Conservation (phyloP, 2,329 filamentous ascomycete genomes). For the Botryotinia calthae region DNA sequence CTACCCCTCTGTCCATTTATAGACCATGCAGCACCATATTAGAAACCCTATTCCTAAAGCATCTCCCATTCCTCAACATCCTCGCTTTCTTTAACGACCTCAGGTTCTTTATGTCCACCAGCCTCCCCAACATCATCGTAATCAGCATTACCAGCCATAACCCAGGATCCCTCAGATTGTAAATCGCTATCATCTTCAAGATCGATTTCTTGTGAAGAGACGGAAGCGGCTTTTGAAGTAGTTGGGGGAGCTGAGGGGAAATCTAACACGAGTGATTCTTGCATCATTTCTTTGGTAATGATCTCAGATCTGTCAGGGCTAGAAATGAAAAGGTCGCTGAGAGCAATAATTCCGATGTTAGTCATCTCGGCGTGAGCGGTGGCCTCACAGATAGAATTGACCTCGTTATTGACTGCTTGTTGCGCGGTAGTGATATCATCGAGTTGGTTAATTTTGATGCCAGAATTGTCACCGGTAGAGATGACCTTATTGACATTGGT, state of each 20-base stretch:
- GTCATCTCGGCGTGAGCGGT: background rate
- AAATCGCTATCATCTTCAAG: background rate
- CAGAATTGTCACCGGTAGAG: background rate
- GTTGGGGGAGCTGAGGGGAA: background rate
- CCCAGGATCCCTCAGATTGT: background rate
- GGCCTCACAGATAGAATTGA: background rate
- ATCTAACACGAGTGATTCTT: background rate
- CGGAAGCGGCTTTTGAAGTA: background rate
- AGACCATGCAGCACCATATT: background rate
- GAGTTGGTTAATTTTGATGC: accelerated
- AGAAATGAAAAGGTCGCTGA: background rate
- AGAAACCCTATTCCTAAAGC: background rate
- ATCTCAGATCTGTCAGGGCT: background rate
- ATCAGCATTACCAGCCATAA: background rate
- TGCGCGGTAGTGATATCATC: background rate
- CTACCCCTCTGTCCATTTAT: background rate
- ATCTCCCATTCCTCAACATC: constrained; percentile 1
- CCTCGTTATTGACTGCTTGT: background rate
- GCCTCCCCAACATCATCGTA: background rate
- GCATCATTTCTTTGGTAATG: background rate
- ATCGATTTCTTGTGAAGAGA: background rate
- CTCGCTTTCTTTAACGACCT: background rate
- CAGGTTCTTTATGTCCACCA: accelerated
- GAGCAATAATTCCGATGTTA: background rate
- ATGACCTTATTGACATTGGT: accelerated